Evolutionary conservation across 2,329 filamentous ascomycete species (phyloP).

Genomic region (Talaromyces sp.): DNA sequence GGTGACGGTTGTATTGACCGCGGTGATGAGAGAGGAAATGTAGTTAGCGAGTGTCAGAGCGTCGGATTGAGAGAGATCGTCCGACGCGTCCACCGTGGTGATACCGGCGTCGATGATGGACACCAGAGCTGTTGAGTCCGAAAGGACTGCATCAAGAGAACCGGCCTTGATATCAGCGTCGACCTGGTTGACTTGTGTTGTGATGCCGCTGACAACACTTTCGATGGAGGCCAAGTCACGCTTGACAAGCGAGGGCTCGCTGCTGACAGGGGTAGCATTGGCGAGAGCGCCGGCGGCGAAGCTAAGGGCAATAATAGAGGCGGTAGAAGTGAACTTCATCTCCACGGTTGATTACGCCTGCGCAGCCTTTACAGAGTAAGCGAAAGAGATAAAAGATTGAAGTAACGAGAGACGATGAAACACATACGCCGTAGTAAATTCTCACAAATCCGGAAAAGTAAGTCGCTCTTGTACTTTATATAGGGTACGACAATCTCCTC

Average conservation of each 20-base stretch:
- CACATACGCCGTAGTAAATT: background rate
- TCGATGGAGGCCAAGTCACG: constrained; percentile 22
- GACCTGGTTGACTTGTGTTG: constrained; percentile 22
- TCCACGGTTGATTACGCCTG: background rate
- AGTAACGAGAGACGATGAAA: background rate
- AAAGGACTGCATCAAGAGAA: constrained; percentile 23
- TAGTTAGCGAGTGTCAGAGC: background rate
- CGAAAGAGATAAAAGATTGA: background rate
- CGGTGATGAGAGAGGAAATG: background rate
- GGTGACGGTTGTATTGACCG: constrained; percentile 9
- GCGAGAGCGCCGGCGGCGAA: constrained; percentile 25
- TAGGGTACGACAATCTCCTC: background rate
- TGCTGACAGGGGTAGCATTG: constrained; percentile 22
- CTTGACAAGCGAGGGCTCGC: constrained; percentile 18
- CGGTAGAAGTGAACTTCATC: constrained; percentile 6
- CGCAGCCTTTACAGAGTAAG: background rate
- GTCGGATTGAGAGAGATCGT: constrained; percentile 21
- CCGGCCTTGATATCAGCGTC: constrained; percentile 25
- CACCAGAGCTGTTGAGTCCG: constrained; percentile 27
- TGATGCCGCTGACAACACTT: constrained; percentile 24
- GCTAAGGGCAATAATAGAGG: constrained; percentile 25
- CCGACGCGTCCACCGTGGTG: constrained; percentile 24
- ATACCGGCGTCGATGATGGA: constrained; percentile 27
- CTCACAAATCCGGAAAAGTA: background rate
- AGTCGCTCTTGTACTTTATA: background rate